Conservation (phyloP, 345 rosid genomes). For the Microthlaspi erraticum region DNA sequence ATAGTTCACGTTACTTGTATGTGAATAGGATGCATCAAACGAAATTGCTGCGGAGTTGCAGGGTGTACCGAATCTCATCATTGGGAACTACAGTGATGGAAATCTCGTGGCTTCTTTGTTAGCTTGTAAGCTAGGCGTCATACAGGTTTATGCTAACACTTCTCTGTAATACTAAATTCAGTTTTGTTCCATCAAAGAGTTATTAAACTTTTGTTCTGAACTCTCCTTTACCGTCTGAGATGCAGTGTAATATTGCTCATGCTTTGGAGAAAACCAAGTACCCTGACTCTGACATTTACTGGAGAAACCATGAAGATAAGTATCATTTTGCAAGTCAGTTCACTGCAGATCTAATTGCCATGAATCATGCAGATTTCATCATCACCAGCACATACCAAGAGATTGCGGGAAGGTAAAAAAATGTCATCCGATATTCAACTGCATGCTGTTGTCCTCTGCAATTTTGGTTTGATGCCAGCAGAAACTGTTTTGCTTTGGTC, state of each 20-base stretch:
- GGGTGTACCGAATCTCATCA: slow-evolving; percentile 58
- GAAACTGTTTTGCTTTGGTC: slow-evolving; percentile 15
- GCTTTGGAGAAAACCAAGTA: slow-evolving; percentile 67
- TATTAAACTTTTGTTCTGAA: slow-evolving; percentile 23
- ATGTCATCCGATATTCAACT: neutral
- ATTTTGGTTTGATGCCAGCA: slow-evolving; percentile 20
- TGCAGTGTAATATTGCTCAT: slow-evolving; percentile 63
- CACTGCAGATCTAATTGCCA: slow-evolving; percentile 62
- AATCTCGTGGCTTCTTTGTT: slow-evolving; percentile 62
- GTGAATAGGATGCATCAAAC: slow-evolving; percentile 56
- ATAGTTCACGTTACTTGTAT: slow-evolving; percentile 19
- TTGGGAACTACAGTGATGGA: slow-evolving; percentile 67
- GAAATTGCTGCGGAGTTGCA: slow-evolving; percentile 61
- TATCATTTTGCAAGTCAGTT: slow-evolving; percentile 64
- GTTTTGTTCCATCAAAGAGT: neutral
- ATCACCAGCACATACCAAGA: slow-evolving; percentile 64
- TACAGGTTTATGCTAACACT: slow-evolving; percentile 43
- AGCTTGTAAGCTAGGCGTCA: slow-evolving; percentile 57
- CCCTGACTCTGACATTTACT: slow-evolving; percentile 62
- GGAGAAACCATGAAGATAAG: slow-evolving; percentile 58
- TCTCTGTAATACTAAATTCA: neutral
- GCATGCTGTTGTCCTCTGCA: slow-evolving; percentile 2
- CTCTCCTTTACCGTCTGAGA: slow-evolving; percentile 23
- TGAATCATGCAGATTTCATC: slow-evolving; percentile 65
- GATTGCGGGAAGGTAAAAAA: slow-evolving; percentile 56